These are phyloP conservation scores for Geotrichum phurueaensis DNA, from an alignment of 1,139 yeast genomes.

Conservation along the genomic window DNA sequence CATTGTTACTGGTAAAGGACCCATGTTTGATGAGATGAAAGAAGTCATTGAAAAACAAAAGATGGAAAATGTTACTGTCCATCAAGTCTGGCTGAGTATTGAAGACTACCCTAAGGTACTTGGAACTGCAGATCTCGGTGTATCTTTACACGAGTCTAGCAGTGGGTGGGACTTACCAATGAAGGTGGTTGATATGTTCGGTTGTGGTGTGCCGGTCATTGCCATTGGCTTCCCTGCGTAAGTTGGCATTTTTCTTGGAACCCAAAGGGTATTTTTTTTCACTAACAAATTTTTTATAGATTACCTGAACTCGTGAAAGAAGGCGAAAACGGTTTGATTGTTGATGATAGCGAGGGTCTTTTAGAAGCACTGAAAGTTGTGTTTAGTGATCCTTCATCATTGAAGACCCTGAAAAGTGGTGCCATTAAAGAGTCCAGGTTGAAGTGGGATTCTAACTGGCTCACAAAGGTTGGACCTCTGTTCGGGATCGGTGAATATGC, in stretches of 20 bases:
- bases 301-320: conserved; percentile 36
- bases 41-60: conserved; percentile 33
- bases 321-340: conserved; percentile 43
- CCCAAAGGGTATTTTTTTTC: neutral
- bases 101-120: conserved; percentile 77
- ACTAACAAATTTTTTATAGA: neutral
- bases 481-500: conserved; percentile 30
- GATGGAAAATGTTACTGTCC: conserved; percentile 43
- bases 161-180: conserved; percentile 94
- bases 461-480: conserved; percentile 36
- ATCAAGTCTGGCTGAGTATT: conserved; percentile 68
- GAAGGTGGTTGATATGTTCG: conserved; percentile 95
- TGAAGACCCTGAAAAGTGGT: conserved; percentile 49
- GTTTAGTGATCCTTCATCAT: conserved; percentile 40
- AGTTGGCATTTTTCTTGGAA: neutral
- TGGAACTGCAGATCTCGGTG: conserved; percentile 76
- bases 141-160: conserved; percentile 85
- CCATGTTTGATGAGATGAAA: conserved; percentile 53
- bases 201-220: conserved; percentile 90
- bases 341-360: conserved; percentile 45
- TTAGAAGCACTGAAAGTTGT: conserved; percentile 45
- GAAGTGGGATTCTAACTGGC: conserved; percentile 81
- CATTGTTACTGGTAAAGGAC: conserved; percentile 93
- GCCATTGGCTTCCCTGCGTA: conserved; percentile 66
- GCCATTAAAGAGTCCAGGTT: conserved; percentile 60